Percentiles rank a stretch among this genome's conserved stretches.
Conservation (phyloP, 805 yeast species). For the Blastobotrys peoriensis region DNA sequence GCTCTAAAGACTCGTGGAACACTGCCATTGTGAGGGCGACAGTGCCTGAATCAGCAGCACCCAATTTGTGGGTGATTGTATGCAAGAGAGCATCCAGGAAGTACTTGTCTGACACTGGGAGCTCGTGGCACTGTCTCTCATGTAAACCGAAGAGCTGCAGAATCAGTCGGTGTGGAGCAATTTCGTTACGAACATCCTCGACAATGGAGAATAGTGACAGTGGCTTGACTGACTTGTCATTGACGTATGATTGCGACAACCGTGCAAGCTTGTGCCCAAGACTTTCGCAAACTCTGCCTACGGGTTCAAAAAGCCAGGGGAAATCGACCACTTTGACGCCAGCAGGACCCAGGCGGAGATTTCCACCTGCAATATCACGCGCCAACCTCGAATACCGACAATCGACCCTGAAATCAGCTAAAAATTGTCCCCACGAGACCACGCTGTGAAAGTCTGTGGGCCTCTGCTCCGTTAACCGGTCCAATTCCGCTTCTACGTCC, state of each 20-base stretch:
- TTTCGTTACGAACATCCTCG: neutral
- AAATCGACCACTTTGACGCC: neutral
- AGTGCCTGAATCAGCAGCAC: too few species aligned
- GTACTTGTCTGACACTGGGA: too few species aligned
- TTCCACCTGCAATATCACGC: neutral
- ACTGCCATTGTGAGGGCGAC: too few species aligned
- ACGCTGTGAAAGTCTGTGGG: slow-evolving; percentile 2
- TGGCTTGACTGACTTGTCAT: neutral
- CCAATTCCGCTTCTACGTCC: too few species aligned
- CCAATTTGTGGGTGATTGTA: too few species aligned
- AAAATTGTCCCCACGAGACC: slow-evolving; percentile 6
- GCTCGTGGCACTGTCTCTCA: too few species aligned
- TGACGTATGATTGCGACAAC: neutral
- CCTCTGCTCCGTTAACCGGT: too few species aligned
- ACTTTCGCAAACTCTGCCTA: neutral
- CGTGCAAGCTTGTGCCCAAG: neutral
- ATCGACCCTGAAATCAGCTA: neutral
- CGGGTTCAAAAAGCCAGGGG: neutral
- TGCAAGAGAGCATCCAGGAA: too few species aligned
- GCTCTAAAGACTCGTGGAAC: too few species aligned
- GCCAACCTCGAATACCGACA: neutral
- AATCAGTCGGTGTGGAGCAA: neutral
- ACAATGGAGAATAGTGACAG: neutral
- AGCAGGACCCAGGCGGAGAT: too few species aligned
- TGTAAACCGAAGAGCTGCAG: neutral